These are phyloP conservation scores for Actinomortierella wolfii DNA, from an alignment of 371 early-diverging fungal species.

Conservation along the genomic window DNA sequence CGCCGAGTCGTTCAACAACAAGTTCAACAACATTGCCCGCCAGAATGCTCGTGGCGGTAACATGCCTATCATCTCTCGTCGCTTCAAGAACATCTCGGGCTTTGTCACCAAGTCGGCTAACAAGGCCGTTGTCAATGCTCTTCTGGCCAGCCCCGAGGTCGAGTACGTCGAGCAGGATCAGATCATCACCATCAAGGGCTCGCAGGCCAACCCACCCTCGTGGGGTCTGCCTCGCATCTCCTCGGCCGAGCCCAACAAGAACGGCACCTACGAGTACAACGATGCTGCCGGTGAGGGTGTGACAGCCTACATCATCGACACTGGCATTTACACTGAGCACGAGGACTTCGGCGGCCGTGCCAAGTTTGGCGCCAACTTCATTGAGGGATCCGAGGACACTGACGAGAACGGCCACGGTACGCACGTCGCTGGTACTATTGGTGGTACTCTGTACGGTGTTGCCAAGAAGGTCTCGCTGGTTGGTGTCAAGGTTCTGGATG, in stretches of 20 bases:
- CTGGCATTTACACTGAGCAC: slow-evolving; percentile 53
- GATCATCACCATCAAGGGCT: slow-evolving; percentile 17
- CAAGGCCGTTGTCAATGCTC: slow-evolving; percentile 18
- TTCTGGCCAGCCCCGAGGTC: slow-evolving; percentile 29
- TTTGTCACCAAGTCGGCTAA: slow-evolving; percentile 7
- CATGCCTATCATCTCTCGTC: slow-evolving; percentile 11
- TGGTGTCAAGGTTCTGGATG: slow-evolving; percentile 63
- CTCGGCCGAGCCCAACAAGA: slow-evolving; percentile 6
- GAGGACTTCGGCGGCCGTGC: slow-evolving; percentile 59
- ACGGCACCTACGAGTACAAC: slow-evolving; percentile 19
- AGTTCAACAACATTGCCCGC: slow-evolving; percentile 27
- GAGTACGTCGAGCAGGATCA: slow-evolving; percentile 39
- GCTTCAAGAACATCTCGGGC: slow-evolving; percentile 16
- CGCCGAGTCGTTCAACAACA: slow-evolving; percentile 11
- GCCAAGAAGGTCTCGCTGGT: slow-evolving; percentile 64
- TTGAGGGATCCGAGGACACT: slow-evolving; percentile 45
- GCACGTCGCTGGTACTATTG: slow-evolving; percentile 65
- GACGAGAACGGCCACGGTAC: slow-evolving; percentile 63
- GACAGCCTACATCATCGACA: slow-evolving; percentile 62
- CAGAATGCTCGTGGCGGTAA: slow-evolving; percentile 23
- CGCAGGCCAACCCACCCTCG: slow-evolving; percentile 36
- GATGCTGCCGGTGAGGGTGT: slow-evolving; percentile 43
- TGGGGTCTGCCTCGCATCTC: slow-evolving; percentile 44
- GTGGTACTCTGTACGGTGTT: slow-evolving; percentile 62
- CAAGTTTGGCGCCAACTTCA: slow-evolving; percentile 26